Base-by-base conservation (phyloP, 202 grass and related monocot species). In the Carex sylvatica region DNA sequence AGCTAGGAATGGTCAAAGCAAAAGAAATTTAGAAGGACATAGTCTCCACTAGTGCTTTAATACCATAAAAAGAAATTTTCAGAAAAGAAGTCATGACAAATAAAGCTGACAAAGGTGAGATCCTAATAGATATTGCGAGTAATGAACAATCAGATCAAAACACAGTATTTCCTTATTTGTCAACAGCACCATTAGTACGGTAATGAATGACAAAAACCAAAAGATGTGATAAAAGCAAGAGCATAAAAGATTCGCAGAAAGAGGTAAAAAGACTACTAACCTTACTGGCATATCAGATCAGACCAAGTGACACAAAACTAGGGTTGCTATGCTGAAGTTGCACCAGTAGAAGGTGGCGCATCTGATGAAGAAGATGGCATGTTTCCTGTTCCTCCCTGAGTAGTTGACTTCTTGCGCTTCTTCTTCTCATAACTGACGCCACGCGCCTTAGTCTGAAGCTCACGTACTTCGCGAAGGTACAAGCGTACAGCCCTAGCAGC, bases 361-460 rank as follows among this genome's bases (percentile, higher is more conserved):
- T 56, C 49, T n/a, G 26, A 42, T 33, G 49, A 70, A 11, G 72
- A 76, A 76, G 51, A 56, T 9, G 68, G n/a, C n/a, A 71, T 9
- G 38, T 1, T 47, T 44, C 68, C 68, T 46, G 0, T 46, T 44
- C 68, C 68, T 47, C 68, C 68, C 68, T 47, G 68, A 71, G 40
- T 47, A 71, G 40, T 47, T 61, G 87, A 83, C 74, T 95, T 95
- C 93, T 92, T 95, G 86, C 93, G 93, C 82, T 95, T 95, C 82
- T 95, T 95, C 93, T 95, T 95, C 82, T 95, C 93, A 77, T 95
- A 95, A 87, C 93, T 92, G 69, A 95, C 87, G 5, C 94, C 94
- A 22, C 94, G 89, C 15, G 94, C 94, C 70, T 90, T 90, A 1
- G 91, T 72, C 89, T 94, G 94, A 61, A 92, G 86, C 80, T 97